Evolutionary conservation across 2,329 filamentous ascomycete species (phyloP).

Genomic region (Ilyonectria mors-panacis): DNA sequence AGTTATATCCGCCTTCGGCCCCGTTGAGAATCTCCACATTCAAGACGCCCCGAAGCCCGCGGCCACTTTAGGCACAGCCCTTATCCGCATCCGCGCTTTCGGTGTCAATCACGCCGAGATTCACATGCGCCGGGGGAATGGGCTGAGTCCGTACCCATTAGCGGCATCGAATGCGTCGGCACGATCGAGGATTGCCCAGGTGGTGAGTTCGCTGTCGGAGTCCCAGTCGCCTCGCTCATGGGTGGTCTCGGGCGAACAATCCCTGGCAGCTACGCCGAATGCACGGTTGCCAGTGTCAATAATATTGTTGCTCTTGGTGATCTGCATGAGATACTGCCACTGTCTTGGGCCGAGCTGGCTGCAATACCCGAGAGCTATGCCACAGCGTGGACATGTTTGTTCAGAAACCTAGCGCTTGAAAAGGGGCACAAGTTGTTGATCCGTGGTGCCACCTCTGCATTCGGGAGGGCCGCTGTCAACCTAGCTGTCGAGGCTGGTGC

Average conservation of each 20-base stretch:
- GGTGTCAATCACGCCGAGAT: conserved; percentile 34
- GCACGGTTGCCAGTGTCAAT: conserved; percentile 9
- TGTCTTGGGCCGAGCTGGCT: conserved; percentile 28
- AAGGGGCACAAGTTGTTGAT: conserved; percentile 12
- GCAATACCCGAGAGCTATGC: conserved; percentile 27
- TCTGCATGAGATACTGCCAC: background rate
- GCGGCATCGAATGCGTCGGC: conserved; percentile 31
- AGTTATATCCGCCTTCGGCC: conserved; percentile 10
- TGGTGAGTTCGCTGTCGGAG: conserved; percentile 14
- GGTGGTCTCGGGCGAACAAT: conserved; percentile 30
- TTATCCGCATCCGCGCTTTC: conserved; percentile 28
- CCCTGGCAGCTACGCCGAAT: conserved; percentile 28
- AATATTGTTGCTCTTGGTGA: conserved; percentile 20
- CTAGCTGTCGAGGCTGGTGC: conserved; percentile 19
- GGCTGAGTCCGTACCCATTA: conserved; percentile 32
- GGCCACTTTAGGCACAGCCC: conserved; percentile 1
- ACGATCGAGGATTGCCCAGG: conserved; percentile 23
- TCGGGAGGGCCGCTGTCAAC: conserved; percentile 15
- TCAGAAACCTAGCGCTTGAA: conserved; percentile 20
- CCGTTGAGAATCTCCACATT: conserved; percentile 6
- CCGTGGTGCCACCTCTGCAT: conserved; percentile 9
- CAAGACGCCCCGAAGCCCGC: conserved; percentile 9
- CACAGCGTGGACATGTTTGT: conserved; percentile 31
- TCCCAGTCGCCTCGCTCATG: conserved; percentile 26
- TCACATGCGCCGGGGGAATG: conserved; percentile 35